phyloP scores from a whole-genome alignment of 2,329 filamentous ascomycete genomes.

The Acrocalymma vagum region DNA sequence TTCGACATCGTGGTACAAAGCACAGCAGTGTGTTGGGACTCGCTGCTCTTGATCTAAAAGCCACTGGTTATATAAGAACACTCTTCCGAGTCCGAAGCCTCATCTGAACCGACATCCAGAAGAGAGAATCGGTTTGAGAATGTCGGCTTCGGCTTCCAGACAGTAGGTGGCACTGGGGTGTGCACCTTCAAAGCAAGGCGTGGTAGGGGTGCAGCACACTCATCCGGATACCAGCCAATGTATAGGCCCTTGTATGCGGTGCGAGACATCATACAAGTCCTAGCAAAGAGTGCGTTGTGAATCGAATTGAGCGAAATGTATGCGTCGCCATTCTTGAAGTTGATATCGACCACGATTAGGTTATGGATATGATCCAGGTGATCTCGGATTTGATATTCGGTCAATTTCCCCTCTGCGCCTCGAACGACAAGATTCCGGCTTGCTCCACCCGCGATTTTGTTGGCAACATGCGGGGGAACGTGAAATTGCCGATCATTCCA shows the following conservation, averaged over 20 bases:
- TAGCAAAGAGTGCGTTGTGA: constrained; percentile 76
- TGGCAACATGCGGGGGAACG: constrained; percentile 68
- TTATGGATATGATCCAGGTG: constrained; percentile 87
- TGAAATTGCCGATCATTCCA: constrained; percentile 78
- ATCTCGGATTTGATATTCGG: constrained; percentile 70
- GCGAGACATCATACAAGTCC: constrained; percentile 76
- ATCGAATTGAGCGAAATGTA: constrained; percentile 81
- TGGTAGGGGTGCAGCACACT: constrained; percentile 71
- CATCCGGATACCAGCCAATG: constrained; percentile 76
- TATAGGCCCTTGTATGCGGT: constrained; percentile 74
- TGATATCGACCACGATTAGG: constrained; percentile 72
- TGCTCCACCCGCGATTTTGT: constrained; percentile 71
- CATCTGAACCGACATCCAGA: constrained; percentile 34
- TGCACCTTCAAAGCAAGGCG: constrained; percentile 18
- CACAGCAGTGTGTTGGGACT: no score
- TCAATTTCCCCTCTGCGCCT: constrained; percentile 64
- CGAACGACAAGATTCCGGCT: constrained; percentile 78
- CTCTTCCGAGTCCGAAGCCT: constrained; percentile 35
- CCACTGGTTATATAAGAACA: constrained; percentile 30
- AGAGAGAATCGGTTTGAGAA: constrained; percentile 41
- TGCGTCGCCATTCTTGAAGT: constrained; percentile 66
- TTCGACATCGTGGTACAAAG: no score
- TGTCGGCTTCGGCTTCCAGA: constrained; percentile 28
- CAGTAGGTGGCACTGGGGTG: constrained; percentile 9
- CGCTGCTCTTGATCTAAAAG: constrained; percentile 25